phyloP scores from a whole-genome alignment of 257 asterid genomes.

The Capsicum rhomboideum region DNA sequence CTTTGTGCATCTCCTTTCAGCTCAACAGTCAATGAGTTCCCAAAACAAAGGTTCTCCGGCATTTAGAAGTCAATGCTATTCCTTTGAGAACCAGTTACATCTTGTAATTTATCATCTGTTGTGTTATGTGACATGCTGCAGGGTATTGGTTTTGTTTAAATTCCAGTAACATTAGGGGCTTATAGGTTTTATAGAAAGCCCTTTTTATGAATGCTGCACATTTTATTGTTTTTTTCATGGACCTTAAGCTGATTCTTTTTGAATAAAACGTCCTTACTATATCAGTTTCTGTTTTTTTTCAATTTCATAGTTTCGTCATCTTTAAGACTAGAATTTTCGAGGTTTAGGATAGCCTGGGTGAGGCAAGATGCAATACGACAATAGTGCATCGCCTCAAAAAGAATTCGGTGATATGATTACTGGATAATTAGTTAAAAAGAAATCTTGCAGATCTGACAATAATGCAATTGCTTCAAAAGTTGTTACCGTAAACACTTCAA shows the following conservation, averaged over 20 bases:
- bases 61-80: not conserved
- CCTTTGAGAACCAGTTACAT: not conserved
- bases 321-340: not conserved
- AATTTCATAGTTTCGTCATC: not conserved
- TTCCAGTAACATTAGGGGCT: not conserved
- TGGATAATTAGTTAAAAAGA: too few relatives aligned
- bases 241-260: not conserved
- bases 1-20: not conserved
- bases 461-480: too few relatives aligned
- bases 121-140: not conserved
- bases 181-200: not conserved
- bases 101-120: not conserved
- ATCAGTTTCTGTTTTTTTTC: too few relatives aligned
- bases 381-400: not conserved
- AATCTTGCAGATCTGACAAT: too few relatives aligned
- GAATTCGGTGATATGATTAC: not conserved
- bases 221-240: not conserved
- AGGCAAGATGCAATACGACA: not conserved
- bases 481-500: too few relatives aligned
- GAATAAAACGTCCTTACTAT: not conserved
- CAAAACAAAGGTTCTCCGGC: not conserved
- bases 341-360: not conserved
- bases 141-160: not conserved
- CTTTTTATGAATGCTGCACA: not conserved
- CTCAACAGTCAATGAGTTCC: not conserved